phyloP scores from a whole-genome alignment of 768 basidiomycete species.

The Exidia glandulosa region DNA sequence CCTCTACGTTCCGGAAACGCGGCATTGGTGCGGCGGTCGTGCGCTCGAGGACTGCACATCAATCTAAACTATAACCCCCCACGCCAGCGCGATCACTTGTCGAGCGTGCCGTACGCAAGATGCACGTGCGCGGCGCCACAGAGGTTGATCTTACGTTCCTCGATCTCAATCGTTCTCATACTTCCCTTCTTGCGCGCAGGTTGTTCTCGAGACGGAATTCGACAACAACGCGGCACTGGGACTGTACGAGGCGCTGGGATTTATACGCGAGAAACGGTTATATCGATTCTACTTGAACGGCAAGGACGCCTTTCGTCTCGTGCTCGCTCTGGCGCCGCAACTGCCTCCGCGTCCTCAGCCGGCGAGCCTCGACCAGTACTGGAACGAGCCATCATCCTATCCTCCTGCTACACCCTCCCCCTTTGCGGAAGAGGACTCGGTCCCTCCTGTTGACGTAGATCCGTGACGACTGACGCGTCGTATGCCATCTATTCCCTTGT shows the following conservation, averaged over 20 bases:
- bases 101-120: conserved; percentile 67
- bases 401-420: background rate
- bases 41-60: no score
- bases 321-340: conserved; percentile 42
- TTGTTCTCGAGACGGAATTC: conserved; percentile 91
- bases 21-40: no score
- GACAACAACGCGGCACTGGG: conserved; percentile 84
- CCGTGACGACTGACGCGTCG: no score
- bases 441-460: background rate
- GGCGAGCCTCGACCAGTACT: background rate
- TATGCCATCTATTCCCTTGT: no score
- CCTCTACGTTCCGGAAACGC: conserved; percentile 71
- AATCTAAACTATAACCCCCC: no score
- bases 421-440: background rate
- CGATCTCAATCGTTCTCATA: conserved; percentile 1
- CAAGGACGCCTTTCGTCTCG: conserved; percentile 86
- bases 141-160: conserved; percentile 41
- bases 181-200: conserved; percentile 32
- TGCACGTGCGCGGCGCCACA: conserved; percentile 73
- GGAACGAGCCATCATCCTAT: background rate
- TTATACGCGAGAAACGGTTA: conserved; percentile 90
- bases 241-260: conserved; percentile 85
- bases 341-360: background rate
- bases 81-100: conserved; percentile 79
- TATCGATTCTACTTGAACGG: conserved; percentile 95